phyloP scores from a whole-genome alignment of 805 yeast species.

The Saccharomycopsis capsularis region DNA sequence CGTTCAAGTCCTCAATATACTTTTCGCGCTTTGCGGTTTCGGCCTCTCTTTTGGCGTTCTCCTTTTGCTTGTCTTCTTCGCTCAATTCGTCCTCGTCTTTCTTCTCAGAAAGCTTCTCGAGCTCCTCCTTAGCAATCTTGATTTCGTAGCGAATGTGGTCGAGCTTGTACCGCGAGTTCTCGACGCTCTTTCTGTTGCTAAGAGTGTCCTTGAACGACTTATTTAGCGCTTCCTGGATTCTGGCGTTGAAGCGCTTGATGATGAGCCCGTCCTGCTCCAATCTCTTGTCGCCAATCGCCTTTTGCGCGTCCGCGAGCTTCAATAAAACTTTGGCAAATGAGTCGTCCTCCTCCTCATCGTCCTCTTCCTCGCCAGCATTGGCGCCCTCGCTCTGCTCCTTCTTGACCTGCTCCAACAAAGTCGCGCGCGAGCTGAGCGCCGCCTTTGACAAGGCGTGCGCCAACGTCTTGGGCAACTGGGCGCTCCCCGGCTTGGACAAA shows the following conservation, averaged over 20 bases:
- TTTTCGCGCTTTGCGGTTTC: constrained; percentile 26
- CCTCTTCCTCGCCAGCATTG: constrained; percentile 22
- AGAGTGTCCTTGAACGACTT: constrained; percentile 55
- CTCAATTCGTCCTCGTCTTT: constrained; percentile 16
- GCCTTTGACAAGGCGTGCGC: constrained; percentile 62
- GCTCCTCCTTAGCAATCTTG: constrained; percentile 29
- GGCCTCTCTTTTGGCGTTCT: constrained; percentile 11
- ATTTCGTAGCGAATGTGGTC: constrained; percentile 62
- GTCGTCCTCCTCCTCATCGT: constrained; percentile 35
- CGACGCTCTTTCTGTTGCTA: constrained; percentile 60
- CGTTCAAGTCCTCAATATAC: constrained; percentile 44
- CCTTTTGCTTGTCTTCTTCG: constrained; percentile 5
- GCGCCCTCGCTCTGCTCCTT: constrained; percentile 12
- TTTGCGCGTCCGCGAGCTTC: constrained; percentile 49
- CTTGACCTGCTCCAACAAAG: constrained; percentile 28
- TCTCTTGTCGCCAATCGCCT: constrained; percentile 60
- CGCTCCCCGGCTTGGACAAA: constrained; percentile 32
- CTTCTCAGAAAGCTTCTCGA: constrained; percentile 5
- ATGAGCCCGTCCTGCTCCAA: constrained; percentile 63
- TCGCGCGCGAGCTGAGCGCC: constrained; percentile 43
- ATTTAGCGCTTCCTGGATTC: constrained; percentile 45
- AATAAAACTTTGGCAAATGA: constrained; percentile 49
- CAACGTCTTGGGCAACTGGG: constrained; percentile 57
- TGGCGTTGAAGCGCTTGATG: constrained; percentile 50
- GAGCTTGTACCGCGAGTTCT: constrained; percentile 59